Conservation (phyloP, 768 basidiomycete genomes). For the Collybia sp. region DNA sequence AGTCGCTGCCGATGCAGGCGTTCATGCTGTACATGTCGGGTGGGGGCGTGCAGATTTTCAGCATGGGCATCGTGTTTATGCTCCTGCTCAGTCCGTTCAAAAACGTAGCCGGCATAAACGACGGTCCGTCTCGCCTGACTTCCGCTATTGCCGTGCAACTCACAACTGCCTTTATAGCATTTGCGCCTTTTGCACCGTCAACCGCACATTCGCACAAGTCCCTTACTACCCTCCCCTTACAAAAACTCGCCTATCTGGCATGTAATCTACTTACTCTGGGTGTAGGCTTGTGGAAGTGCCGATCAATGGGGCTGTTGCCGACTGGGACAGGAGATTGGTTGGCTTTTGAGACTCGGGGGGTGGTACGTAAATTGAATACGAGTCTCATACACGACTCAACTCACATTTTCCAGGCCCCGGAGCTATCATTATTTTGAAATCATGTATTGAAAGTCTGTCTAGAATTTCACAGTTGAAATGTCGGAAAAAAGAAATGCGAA, state of each 20-base stretch:
- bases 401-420: constrained; percentile 30
- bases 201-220: constrained; percentile 42
- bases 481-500: neutral
- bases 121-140: constrained; percentile 44
- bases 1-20: constrained; percentile 93
- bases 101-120: constrained; percentile 74
- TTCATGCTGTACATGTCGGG: constrained; percentile 99
- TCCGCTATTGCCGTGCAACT: neutral
- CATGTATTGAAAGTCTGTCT: neutral
- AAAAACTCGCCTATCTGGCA: constrained; percentile 65
- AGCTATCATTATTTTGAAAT: constrained; percentile 32
- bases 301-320: constrained; percentile 86
- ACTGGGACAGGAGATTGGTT: constrained; percentile 93
- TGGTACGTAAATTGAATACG: constrained; percentile 37
- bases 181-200: constrained; percentile 70
- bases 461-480: no score
- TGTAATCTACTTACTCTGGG: constrained; percentile 77
- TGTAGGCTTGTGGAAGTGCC: constrained; percentile 91
- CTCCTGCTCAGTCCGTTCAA: constrained; percentile 83
- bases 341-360: constrained; percentile 80
- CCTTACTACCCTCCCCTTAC: constrained; percentile 53
- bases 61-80: constrained; percentile 96
- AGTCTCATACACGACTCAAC: neutral
- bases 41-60: constrained; percentile 92
- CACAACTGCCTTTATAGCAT: constrained; percentile 43